Conservation (phyloP, 2,329 filamentous ascomycete species). For the Penicillium sp. region DNA sequence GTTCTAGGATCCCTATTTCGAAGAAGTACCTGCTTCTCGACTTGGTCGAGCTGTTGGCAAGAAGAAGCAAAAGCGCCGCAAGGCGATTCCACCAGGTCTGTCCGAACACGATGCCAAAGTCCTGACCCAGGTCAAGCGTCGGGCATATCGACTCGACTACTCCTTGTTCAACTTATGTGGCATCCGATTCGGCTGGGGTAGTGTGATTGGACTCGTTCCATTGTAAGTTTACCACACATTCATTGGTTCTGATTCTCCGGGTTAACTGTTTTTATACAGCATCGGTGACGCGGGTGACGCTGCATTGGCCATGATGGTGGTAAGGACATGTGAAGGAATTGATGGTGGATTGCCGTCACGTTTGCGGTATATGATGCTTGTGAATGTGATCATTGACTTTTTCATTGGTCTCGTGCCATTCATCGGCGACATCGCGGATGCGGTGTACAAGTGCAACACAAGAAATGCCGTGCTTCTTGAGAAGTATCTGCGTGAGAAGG, state of each 20-base stretch:
- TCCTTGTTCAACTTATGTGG: conserved; percentile 79
- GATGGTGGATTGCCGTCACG: conserved; percentile 68
- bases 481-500: conserved; percentile 44
- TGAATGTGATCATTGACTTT: conserved; percentile 66
- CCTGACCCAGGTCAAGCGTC: conserved; percentile 80
- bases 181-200: conserved; percentile 84
- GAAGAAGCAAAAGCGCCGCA: conserved; percentile 81
- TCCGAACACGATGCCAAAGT: conserved; percentile 79
- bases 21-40: conserved; percentile 73
- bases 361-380: conserved; percentile 70
- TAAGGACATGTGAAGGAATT: conserved; percentile 70
- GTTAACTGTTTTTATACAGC: conserved; percentile 41
- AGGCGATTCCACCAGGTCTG: conserved; percentile 79
- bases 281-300: conserved; percentile 75
- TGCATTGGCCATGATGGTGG: conserved; percentile 72
- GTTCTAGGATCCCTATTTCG: conserved; percentile 82
- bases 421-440: conserved; percentile 50
- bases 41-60: conserved; percentile 64
- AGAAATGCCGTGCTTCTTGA: conserved; percentile 49
- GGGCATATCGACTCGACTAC: conserved; percentile 84
- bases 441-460: conserved; percentile 51
- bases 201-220: conserved; percentile 81
- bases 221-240: conserved; percentile 57
- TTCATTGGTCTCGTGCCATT: conserved; percentile 54
- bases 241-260: background rate